These are phyloP conservation scores for Cryptococcus jaspeensis DNA, from an alignment of 1,284 basidiomycete species.

Conservation along the genomic window DNA sequence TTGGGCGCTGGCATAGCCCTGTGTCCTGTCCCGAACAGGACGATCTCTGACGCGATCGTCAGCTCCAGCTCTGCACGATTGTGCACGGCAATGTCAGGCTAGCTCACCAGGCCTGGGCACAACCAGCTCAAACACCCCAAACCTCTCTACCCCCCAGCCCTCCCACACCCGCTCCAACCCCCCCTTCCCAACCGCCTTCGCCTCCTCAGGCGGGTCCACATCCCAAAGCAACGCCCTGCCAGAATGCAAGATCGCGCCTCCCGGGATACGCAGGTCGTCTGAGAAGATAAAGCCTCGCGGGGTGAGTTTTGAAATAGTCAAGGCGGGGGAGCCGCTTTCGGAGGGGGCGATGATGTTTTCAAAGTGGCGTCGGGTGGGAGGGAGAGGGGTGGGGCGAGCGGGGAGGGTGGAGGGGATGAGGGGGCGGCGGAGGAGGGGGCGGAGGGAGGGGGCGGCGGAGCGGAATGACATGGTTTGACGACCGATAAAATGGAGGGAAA, in stretches of 20 bases:
- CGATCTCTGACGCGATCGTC: slow-evolving; percentile 64
- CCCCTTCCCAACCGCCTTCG: slow-evolving; percentile 41
- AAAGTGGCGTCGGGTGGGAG: slow-evolving; percentile 5
- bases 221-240: slow-evolving; percentile 90
- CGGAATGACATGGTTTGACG: no score
- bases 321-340: slow-evolving; percentile 7
- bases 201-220: slow-evolving; percentile 60
- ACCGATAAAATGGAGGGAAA: no score
- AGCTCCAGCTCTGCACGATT: neutral
- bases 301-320: slow-evolving; percentile 44
- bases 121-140: slow-evolving; percentile 75
- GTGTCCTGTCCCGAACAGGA: slow-evolving; percentile 83
- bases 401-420: no score
- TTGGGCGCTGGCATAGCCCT: slow-evolving; percentile 70
- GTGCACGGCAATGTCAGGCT: no score
- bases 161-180: slow-evolving; percentile 45
- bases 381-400: neutral
- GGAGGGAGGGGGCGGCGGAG: no score
- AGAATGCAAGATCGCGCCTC: slow-evolving; percentile 78
- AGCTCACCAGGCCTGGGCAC: slow-evolving; percentile 78
- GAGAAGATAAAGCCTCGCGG: slow-evolving; percentile 50
- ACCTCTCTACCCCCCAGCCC: slow-evolving; percentile 69
- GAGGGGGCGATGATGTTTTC: slow-evolving; percentile 28
- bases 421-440: no score
- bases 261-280: slow-evolving; percentile 70